Evolutionary conservation across 1,284 basidiomycete genomes (phyloP).

Genomic region (Boletus albobrunnescens): DNA sequence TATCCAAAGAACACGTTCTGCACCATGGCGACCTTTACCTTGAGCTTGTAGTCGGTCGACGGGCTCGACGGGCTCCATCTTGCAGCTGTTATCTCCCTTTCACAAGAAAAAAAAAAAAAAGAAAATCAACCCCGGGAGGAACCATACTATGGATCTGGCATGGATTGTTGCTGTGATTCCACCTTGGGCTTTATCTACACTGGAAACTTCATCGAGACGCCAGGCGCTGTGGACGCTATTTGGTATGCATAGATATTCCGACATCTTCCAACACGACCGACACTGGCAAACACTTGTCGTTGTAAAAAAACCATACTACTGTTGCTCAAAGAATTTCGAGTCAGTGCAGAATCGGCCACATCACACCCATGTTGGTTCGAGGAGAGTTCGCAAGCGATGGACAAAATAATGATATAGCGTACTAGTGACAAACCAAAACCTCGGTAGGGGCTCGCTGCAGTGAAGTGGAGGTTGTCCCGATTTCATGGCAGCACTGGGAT

Average conservation of each 20-base stretch:
- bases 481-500: neutral
- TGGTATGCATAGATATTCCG: conserved; percentile 1
- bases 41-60: no score
- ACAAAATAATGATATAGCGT: neutral
- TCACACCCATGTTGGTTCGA: conserved; percentile 15
- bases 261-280: conserved; percentile 3
- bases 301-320: conserved; percentile 19
- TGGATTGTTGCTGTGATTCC: conserved; percentile 27
- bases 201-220: conserved; percentile 8
- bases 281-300: neutral
- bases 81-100: no score
- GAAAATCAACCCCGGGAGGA: no score
- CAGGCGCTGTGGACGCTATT: conserved; percentile 22
- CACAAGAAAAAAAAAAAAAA: no score
- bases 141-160: no score
- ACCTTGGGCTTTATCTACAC: no score
- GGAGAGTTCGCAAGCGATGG: conserved; percentile 5
- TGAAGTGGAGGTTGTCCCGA: no score
- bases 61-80: no score
- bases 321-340: conserved; percentile 13
- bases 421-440: conserved; percentile 21
- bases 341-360: conserved; percentile 18
- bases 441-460: neutral
- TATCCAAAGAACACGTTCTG: no score
- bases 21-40: no score